Evolutionary conservation across 202 grass and related monocot genomes (phyloP), one percentile per base, ranked within the genome.

Genomic region (Zoysia matrella): DNA sequence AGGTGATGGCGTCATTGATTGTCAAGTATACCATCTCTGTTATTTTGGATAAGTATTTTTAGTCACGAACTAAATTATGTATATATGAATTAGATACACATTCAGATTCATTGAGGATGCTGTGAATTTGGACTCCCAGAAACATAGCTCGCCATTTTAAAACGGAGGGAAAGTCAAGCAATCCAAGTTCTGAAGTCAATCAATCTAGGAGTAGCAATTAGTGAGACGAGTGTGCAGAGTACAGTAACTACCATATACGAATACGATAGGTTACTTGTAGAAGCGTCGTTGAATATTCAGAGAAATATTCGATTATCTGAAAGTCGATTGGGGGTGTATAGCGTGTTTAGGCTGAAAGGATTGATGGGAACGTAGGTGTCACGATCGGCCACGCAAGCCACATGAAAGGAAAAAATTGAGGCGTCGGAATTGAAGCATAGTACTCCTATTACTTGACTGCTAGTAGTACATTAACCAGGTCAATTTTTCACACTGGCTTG

Each of bases 341-440:
- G 76, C 83, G 76, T 85, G 83, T 80, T 51, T 52, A 67, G 39
- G 52, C 44, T 60, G 69, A 62, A 51, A 80, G n/a, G 43, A 13
- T 50, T 18, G 69, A 85, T 51, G 83, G 68, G 3, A 57, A 67
- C 60, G 62, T 6, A 45, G 13, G 36, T 44, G 69, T 41, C 50
- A 47, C 11, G 2, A 60, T 58, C 43, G 2, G 54, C 22, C 22
- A 3, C 6, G 46, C 42, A 12, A 60, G 51, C 4, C 30, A 41
- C 5, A 39, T 5, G 1, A 13, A 53, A 53, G 11, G 50, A 54
- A 72, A 41, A 40, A 30, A 30, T 47, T 58, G 6, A 30, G 16
- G 47, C 11, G 7, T 9, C 1, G 4, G 16, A 52, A 60, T 9
- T 58, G 22, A 36, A 49, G 2, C 22, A 36, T 51, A 8, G 11